These are phyloP conservation scores for Solanum ossicruentum DNA, from an alignment of 257 asterid genomes.

Conservation along the genomic window DNA sequence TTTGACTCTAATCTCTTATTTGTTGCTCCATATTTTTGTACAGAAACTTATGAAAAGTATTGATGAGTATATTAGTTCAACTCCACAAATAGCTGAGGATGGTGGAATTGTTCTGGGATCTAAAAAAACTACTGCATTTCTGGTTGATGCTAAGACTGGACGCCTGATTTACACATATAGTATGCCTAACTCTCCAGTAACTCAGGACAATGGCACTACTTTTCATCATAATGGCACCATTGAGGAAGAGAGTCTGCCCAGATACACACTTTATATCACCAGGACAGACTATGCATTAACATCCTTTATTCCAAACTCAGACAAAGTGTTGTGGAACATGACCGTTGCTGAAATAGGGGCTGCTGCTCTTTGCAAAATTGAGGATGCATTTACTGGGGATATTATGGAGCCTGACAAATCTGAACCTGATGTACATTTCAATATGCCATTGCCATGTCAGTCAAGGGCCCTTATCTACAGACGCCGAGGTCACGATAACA, in stretches of 20 bases:
- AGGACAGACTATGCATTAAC: conserved; percentile 78
- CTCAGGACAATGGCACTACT: conserved; percentile 12
- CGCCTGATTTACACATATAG: conserved; percentile 40
- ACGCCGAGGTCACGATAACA: conserved; percentile 30
- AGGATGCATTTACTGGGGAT: conserved; percentile 27
- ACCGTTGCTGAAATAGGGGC: conserved; percentile 88
- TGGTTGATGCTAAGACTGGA: conserved; percentile 76
- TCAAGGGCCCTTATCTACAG: conserved; percentile 70
- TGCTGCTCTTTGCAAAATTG: conserved; percentile 70
- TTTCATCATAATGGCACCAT: conserved; percentile 21
- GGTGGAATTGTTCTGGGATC: conserved; percentile 90
- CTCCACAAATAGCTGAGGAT: conserved; percentile 92
- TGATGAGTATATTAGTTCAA: conserved; percentile 76
- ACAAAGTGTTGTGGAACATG: conserved; percentile 77
- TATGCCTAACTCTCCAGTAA: conserved; percentile 31
- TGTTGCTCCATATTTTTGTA: not conserved
- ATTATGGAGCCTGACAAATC: conserved; percentile 26
- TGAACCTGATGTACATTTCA: conserved; percentile 40
- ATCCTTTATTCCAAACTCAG: conserved; percentile 70
- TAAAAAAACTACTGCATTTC: conserved; percentile 57
- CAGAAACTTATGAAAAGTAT: conserved; percentile 76
- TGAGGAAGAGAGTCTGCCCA: conserved; percentile 28
- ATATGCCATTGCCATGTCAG: conserved; percentile 82
- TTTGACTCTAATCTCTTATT: not conserved
- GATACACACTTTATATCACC: conserved; percentile 62